Conservation (phyloP, 2,329 filamentous ascomycete species). For the Penicillium italicum region DNA sequence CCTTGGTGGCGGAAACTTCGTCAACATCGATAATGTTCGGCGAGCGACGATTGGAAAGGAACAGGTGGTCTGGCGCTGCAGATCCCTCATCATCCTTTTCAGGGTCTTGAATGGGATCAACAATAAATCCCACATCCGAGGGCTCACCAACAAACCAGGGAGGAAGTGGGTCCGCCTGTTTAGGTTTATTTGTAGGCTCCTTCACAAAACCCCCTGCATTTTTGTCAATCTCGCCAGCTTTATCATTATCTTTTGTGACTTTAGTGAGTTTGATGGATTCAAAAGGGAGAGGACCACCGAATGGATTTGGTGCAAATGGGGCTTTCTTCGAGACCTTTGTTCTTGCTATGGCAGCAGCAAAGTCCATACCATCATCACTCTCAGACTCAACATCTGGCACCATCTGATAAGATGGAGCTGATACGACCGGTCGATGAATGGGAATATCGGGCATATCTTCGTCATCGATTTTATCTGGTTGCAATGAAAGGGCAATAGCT, state of each 20-base stretch:
- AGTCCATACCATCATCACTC: slow-evolving; percentile 72
- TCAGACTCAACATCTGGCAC: slow-evolving; percentile 39
- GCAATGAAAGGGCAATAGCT: slow-evolving; percentile 82
- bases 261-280: slow-evolving; percentile 72
- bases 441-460: slow-evolving; percentile 36
- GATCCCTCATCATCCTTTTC: slow-evolving; percentile 23
- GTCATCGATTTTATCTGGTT: slow-evolving; percentile 44
- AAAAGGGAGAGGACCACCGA: slow-evolving; percentile 83
- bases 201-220: slow-evolving; percentile 64
- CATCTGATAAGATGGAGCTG: slow-evolving; percentile 18
- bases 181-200: slow-evolving; percentile 35
- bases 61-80: slow-evolving; percentile 22
- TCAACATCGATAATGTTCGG: slow-evolving; percentile 43
- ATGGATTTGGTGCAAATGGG: slow-evolving; percentile 47
- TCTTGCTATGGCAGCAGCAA: slow-evolving; percentile 70
- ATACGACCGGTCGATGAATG: slow-evolving; percentile 49
- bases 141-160: slow-evolving; percentile 46
- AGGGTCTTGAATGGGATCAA: slow-evolving; percentile 24
- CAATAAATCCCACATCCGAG: slow-evolving; percentile 32
- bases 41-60: slow-evolving; percentile 31
- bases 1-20: slow-evolving; percentile 25
- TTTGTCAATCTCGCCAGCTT: slow-evolving; percentile 53
- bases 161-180: slow-evolving; percentile 38
- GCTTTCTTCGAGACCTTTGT: slow-evolving; percentile 60
- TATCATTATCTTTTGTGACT: slow-evolving; percentile 40